Percentiles rank a stretch among this genome's conserved stretches.
Evolutionary conservation across 208 protist genomes (phyloP).

Genomic region (Trypanosoma avium): DNA sequence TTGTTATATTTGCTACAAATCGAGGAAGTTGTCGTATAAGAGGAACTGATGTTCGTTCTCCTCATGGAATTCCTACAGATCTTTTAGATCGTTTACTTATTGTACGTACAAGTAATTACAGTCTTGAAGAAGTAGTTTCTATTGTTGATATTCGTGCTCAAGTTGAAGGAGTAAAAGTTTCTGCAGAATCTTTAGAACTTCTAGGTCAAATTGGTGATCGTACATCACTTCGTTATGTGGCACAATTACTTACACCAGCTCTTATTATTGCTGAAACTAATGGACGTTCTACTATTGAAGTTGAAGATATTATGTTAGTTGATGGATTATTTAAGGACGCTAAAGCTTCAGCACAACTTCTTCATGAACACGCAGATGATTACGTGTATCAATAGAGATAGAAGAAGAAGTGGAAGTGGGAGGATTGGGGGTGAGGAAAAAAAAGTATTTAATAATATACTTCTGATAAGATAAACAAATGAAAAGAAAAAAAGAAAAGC

Average conservation of each 20-base stretch:
- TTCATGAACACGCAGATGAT: slow-evolving; percentile 86
- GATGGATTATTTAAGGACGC: slow-evolving; percentile 97
- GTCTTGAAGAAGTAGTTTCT: slow-evolving; percentile 93
- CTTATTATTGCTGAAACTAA: slow-evolving; percentile 95
- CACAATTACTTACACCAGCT: slow-evolving; percentile 98
- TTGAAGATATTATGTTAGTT: slow-evolving; percentile 95
- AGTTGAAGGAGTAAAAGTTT: slow-evolving; percentile 95
- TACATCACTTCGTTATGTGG: slow-evolving; percentile 96
- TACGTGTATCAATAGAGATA: slow-evolving; percentile 88
- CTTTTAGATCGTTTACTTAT: slow-evolving; percentile 99
- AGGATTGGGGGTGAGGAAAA: background rate
- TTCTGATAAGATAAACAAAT: slow-evolving; percentile 1
- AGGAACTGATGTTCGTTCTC: slow-evolving; percentile 97
- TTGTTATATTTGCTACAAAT: slow-evolving; percentile 99
- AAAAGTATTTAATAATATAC: too few relatives aligned
- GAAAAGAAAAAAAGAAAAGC: slow-evolving; percentile 4
- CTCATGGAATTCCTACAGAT: slow-evolving; percentile 99
- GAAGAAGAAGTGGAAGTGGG: background rate
- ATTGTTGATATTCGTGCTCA: slow-evolving; percentile 95
- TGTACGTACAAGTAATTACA: slow-evolving; percentile 98
- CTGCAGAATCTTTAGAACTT: slow-evolving; percentile 86
- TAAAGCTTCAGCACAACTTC: slow-evolving; percentile 92
- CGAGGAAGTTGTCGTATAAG: slow-evolving; percentile 96
- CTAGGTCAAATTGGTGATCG: slow-evolving; percentile 93
- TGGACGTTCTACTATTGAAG: slow-evolving; percentile 87